Conservation (phyloP, 2,329 filamentous ascomycete genomes). For the Aspergillus hiratsukae region DNA sequence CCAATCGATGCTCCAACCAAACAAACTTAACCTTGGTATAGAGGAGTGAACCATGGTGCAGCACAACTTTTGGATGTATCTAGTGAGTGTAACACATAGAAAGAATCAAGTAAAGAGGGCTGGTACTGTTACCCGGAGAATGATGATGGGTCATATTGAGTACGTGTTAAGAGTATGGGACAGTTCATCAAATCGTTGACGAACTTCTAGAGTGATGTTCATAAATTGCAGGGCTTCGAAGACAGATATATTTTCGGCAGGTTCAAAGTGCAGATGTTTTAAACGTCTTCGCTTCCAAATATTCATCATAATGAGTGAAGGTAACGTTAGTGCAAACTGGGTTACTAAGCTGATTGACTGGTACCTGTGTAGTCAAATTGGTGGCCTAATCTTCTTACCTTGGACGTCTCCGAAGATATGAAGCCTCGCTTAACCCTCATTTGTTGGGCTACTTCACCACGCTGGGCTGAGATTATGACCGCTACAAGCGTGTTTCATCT, state of each 20-base stretch:
- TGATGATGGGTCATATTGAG: neutral
- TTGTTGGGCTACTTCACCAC: neutral
- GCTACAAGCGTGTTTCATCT: neutral
- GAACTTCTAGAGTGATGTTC: too few relatives aligned
- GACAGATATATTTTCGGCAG: neutral
- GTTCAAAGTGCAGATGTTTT: neutral
- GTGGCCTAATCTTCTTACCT: neutral
- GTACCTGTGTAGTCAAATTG: neutral
- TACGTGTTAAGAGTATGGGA: neutral
- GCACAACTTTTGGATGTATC: too few relatives aligned
- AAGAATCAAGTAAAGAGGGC: neutral
- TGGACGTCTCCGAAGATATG: too few relatives aligned
- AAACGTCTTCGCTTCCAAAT: too few relatives aligned
- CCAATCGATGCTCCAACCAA: neutral
- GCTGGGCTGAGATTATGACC: neutral
- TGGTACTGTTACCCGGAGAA: neutral
- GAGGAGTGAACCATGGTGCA: neutral
- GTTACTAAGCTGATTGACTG: neutral
- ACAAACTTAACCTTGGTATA: neutral
- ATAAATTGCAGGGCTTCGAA: neutral
- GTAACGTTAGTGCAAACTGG: neutral
- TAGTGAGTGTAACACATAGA: neutral
- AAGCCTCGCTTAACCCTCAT: too few relatives aligned
- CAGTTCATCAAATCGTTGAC: too few relatives aligned
- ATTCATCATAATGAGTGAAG: neutral